Base-by-base conservation (phyloP, 1,284 basidiomycete species). In the Papiliotrema fonsecae region DNA sequence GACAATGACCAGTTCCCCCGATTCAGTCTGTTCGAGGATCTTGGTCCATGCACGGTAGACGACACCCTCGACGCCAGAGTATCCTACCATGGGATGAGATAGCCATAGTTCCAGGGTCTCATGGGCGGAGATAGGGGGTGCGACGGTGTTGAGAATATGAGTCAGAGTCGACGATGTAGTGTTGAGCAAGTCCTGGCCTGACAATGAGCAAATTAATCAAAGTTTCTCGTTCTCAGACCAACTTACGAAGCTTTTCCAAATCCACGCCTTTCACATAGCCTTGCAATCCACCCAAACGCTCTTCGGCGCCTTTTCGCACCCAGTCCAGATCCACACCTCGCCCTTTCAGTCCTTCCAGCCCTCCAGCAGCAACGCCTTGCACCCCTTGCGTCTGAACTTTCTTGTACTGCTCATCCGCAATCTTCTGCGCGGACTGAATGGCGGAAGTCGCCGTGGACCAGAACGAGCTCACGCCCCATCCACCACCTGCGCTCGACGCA, bases 31-130 rank as follows among this genome's bases (percentile, higher is more conserved):
- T 61, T 94, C 91, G 77, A 96, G 82, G 49, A 96, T 82, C 84
- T 91, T 46, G 22, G 49, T 55, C 70, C 70, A 72, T 11, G 88
- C 84, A 35, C 85, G 82, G 75, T 97, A 98, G 11, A 93, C 88
- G n/a, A 99, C 81, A n/a, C 84, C 81, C 71, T 97, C 92, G 40
- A 98, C 82, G 14, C 94, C 96, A 47, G 93, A 91, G 67, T 96
- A 97, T 13, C 96, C 94, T 51, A 82, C 77, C 92, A 99, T 94
- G 60, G 94, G 92, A 75, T 98, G 93, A 58, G 86, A 87, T 32
- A 98, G 77, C 83, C 88, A 92, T 6, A 99, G 85, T 69, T 96
- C 85, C 52, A 98, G 88, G 19, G 97, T 90, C 75, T 99, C 96
- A 69, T 98, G 94, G 61, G 92, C 91, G 13, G 92, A 88, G 60